These are phyloP conservation scores for Kodamaea sp. DNA, from an alignment of 1,139 yeast genomes.

Conservation along the genomic window DNA sequence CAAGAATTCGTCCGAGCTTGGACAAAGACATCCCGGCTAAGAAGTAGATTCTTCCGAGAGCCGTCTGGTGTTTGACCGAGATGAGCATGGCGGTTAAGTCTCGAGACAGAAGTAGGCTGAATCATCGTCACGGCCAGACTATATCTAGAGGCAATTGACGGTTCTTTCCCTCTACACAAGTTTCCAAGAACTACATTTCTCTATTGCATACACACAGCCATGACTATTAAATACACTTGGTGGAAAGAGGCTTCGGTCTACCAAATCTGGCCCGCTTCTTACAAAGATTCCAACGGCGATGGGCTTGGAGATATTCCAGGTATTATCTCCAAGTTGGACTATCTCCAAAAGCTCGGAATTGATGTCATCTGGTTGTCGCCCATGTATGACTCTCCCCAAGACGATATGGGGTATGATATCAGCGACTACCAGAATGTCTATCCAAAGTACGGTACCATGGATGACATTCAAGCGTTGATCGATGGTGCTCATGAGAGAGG, in stretches of 20 bases:
- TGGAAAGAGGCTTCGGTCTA: constrained; percentile 60
- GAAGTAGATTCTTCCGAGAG: too few species aligned
- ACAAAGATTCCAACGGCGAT: constrained; percentile 58
- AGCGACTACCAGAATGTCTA: constrained; percentile 53
- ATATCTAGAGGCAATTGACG: too few species aligned
- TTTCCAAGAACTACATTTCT: too few species aligned
- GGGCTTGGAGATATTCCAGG: constrained; percentile 61
- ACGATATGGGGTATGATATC: constrained; percentile 67
- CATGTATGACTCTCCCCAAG: constrained; percentile 59
- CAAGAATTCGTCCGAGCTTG: too few species aligned
- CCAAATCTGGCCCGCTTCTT: constrained; percentile 62
- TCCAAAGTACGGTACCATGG: constrained; percentile 54
- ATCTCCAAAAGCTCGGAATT: constrained; percentile 51
- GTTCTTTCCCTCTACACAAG: too few species aligned
- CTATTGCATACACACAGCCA: too few species aligned
- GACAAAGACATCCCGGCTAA: too few species aligned
- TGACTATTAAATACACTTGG: constrained; percentile 33
- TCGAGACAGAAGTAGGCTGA: too few species aligned
- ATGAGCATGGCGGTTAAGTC: too few species aligned
- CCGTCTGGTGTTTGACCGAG: too few species aligned
- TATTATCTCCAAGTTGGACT: constrained; percentile 51
- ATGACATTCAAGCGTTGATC: constrained; percentile 51
- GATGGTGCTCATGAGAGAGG: constrained; percentile 50
- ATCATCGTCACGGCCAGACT: too few species aligned
- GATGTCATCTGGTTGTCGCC: constrained; percentile 62